These are phyloP conservation scores for Colletotrichum sp. DNA, from an alignment of 2,329 filamentous ascomycete genomes.

Conservation along the genomic window DNA sequence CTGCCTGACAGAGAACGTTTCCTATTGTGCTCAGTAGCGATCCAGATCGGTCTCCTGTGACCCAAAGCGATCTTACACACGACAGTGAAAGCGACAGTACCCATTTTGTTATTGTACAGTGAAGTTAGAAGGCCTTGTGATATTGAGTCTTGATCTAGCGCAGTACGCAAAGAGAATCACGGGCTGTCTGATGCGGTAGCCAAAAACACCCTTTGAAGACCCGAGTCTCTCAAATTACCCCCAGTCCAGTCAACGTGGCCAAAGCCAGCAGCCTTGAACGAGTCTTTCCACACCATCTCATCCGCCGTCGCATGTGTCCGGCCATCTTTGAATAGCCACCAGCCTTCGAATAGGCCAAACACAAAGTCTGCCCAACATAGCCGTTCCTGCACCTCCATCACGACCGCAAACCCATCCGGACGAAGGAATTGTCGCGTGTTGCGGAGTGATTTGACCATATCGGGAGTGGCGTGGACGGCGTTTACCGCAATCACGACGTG, in stretches of 20 bases:
- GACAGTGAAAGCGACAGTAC: background rate
- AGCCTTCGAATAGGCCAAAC: slow-evolving; percentile 42
- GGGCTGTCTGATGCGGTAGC: background rate
- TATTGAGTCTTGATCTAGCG: background rate
- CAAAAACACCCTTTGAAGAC: slow-evolving; percentile 2
- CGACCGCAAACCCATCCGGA: slow-evolving; percentile 35
- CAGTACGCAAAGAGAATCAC: background rate
- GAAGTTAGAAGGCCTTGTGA: background rate
- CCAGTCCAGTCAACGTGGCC: slow-evolving; percentile 24
- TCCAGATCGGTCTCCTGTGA: background rate
- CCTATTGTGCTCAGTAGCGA: background rate
- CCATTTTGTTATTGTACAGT: background rate
- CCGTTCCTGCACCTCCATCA: slow-evolving; percentile 37
- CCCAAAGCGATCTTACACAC: background rate
- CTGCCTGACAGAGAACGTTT: background rate
- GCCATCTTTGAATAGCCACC: slow-evolving; percentile 42
- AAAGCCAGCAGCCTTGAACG: slow-evolving; percentile 19
- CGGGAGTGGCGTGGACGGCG: slow-evolving; percentile 37
- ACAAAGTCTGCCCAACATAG: slow-evolving; percentile 37
- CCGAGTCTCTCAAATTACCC: slow-evolving; percentile 6
- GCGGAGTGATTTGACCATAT: slow-evolving; percentile 20
- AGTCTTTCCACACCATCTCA: background rate
- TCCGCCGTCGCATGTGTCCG: slow-evolving; percentile 16
- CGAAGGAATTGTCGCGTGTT: slow-evolving; percentile 31
- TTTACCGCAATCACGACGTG: slow-evolving; percentile 38